These are phyloP conservation scores for Cytospora paraplurivora DNA, from an alignment of 2,329 filamentous ascomycete genomes.

Conservation along the genomic window DNA sequence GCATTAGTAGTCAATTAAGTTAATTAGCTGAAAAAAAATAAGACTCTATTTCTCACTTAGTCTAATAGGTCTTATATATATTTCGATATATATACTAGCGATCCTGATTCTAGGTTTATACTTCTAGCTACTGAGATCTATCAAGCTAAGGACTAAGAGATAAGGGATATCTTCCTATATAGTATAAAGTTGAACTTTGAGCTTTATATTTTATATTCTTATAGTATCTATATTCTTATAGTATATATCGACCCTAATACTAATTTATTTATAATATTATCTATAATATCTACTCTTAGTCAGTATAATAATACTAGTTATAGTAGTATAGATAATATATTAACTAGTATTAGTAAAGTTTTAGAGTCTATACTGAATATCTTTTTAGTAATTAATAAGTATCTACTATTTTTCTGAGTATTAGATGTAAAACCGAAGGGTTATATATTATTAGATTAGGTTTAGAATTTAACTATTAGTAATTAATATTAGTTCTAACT, in stretches of 20 bases:
- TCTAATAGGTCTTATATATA: background rate
- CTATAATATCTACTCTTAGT: background rate
- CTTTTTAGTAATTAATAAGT: background rate
- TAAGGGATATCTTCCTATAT: background rate
- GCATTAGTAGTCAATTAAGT: background rate
- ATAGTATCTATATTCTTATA: background rate
- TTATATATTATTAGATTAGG: background rate
- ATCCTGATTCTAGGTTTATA: background rate
- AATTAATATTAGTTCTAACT: background rate
- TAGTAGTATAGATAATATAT: background rate
- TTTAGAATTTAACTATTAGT: background rate
- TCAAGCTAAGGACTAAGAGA: background rate
- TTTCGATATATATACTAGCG: background rate
- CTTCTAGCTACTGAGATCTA: background rate
- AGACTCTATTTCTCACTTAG: background rate
- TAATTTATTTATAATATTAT: background rate
- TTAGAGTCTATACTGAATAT: background rate
- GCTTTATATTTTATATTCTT: background rate
- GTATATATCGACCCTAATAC: no score
- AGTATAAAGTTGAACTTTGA: background rate
- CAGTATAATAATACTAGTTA: background rate
- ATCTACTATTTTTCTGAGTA: background rate
- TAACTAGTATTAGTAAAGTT: background rate
- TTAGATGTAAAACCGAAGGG: background rate
- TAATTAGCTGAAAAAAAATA: background rate